Evolutionary conservation across 1,284 basidiomycete species (phyloP).

Genomic region (Lignosus rhinocerotis): DNA sequence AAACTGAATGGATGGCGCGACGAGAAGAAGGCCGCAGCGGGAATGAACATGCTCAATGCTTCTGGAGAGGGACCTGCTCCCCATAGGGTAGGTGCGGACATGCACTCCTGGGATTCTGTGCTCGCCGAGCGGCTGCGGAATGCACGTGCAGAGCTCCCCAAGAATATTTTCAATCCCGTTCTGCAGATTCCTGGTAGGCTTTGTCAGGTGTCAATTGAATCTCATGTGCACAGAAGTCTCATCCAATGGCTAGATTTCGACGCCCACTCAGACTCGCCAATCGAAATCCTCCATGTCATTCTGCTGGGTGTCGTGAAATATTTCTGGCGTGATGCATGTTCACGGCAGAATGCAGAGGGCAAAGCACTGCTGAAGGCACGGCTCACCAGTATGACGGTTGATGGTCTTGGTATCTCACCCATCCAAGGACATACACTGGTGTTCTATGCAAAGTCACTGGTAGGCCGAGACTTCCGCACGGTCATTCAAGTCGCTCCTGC

Average conservation of each 20-base stretch:
- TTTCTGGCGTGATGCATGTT: slow-evolving; percentile 34
- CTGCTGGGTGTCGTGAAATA: slow-evolving; percentile 37
- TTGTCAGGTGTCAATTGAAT: no score
- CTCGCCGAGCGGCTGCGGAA: not conserved
- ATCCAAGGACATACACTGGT: slow-evolving; percentile 27
- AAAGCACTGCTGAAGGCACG: slow-evolving; percentile 21
- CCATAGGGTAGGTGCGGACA: no score
- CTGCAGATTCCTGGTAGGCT: slow-evolving; percentile 5
- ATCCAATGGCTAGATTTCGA: no score
- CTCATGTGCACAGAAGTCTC: no score
- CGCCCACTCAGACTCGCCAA: slow-evolving; percentile 32
- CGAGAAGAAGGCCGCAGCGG: not conserved
- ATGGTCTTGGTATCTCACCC: slow-evolving; percentile 22
- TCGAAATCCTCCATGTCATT: slow-evolving; percentile 36
- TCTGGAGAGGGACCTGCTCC: not conserved
- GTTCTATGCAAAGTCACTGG: slow-evolving; percentile 29
- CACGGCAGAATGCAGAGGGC: slow-evolving; percentile 12
- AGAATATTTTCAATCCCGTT: slow-evolving; percentile 1
- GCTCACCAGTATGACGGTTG: slow-evolving; percentile 20
- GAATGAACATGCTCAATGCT: no score
- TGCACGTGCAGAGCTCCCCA: not conserved
- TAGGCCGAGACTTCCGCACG: slow-evolving; percentile 29
- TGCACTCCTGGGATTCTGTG: not conserved
- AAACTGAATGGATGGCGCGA: not conserved
- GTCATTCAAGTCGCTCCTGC: slow-evolving; percentile 30